Percentiles rank a stretch among this genome's conserved stretches.
Evolutionary conservation across 2,329 filamentous ascomycete genomes (phyloP).

Genomic region (Capronia americana): DNA sequence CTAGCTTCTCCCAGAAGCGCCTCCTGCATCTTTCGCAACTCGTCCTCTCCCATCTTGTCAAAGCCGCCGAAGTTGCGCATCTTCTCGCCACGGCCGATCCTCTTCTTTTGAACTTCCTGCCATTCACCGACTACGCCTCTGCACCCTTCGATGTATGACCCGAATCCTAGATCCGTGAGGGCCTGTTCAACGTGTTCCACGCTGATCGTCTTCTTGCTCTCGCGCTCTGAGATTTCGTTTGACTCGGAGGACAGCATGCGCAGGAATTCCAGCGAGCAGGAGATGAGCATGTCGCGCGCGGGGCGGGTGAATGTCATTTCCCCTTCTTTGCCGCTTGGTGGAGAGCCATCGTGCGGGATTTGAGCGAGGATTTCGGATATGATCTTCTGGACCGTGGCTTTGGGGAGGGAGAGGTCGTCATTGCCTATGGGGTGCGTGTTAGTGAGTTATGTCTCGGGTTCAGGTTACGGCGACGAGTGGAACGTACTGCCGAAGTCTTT

Average conservation of each 20-base stretch:
- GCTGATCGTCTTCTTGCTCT: slow-evolving; percentile 98
- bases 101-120: slow-evolving; percentile 89
- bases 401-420: slow-evolving; percentile 66
- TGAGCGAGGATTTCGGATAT: slow-evolving; percentile 86
- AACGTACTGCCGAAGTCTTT: slow-evolving; percentile 55
- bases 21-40: slow-evolving; percentile 85
- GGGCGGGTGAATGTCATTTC: slow-evolving; percentile 78
- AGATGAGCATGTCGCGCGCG: slow-evolving; percentile 91
- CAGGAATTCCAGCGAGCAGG: slow-evolving; percentile 99
- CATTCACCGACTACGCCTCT: slow-evolving; percentile 86
- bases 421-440: slow-evolving; percentile 49
- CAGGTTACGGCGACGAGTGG: not conserved
- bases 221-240: slow-evolving; percentile 98
- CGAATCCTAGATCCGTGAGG: slow-evolving; percentile 88
- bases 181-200: slow-evolving; percentile 98
- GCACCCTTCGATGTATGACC: slow-evolving; percentile 88
- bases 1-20: slow-evolving; percentile 86
- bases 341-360: slow-evolving; percentile 37
- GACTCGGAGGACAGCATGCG: slow-evolving; percentile 98
- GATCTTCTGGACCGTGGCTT: slow-evolving; percentile 78
- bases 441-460: not conserved
- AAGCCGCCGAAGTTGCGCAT: slow-evolving; percentile 97
- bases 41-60: slow-evolving; percentile 88
- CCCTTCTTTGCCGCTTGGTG: slow-evolving; percentile 60
- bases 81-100: slow-evolving; percentile 70